Conservation (phyloP, 345 rosid genomes). For the Bruguiera parviflora region DNA sequence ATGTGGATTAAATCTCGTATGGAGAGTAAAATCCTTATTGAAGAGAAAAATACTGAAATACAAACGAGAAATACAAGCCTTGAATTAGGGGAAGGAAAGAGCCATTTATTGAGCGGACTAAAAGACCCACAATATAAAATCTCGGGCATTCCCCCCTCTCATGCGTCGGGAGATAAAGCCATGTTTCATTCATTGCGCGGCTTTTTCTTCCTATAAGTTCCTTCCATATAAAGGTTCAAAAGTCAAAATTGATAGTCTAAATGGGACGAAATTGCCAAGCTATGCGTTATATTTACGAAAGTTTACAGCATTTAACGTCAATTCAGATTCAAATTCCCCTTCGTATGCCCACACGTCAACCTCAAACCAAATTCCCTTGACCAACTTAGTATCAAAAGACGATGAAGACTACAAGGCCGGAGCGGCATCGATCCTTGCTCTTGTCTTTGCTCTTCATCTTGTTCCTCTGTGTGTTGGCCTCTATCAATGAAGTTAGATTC, state of each 20-base stretch:
- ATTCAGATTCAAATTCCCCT: neutral
- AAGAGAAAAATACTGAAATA: no score
- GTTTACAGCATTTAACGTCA: neutral
- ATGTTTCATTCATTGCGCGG: no score
- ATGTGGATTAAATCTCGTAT: no score
- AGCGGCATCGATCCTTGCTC: conserved; percentile 41
- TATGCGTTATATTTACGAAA: conserved; percentile 17
- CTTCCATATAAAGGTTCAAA: conserved; percentile 18
- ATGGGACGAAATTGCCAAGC: conserved; percentile 25
- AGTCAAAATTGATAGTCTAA: conserved; percentile 34
- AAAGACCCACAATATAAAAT: no score
- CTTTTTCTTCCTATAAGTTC: neutral
- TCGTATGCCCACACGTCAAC: neutral
- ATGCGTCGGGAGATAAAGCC: no score
- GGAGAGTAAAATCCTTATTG: no score
- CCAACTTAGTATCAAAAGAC: neutral
- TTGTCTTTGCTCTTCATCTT: conserved; percentile 55
- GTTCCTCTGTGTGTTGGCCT: conserved; percentile 56
- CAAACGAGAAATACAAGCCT: no score
- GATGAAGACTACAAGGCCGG: conserved; percentile 29
- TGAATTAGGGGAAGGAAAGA: no score
- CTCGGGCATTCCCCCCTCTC: no score
- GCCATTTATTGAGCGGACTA: no score
- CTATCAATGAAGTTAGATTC: conserved; percentile 51
- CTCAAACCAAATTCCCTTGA: neutral